Percentiles rank a stretch among this genome's conserved stretches.
Evolutionary conservation across 2,329 filamentous ascomycete species (phyloP).

Genomic region (Pseudogymnoascus sp.): DNA sequence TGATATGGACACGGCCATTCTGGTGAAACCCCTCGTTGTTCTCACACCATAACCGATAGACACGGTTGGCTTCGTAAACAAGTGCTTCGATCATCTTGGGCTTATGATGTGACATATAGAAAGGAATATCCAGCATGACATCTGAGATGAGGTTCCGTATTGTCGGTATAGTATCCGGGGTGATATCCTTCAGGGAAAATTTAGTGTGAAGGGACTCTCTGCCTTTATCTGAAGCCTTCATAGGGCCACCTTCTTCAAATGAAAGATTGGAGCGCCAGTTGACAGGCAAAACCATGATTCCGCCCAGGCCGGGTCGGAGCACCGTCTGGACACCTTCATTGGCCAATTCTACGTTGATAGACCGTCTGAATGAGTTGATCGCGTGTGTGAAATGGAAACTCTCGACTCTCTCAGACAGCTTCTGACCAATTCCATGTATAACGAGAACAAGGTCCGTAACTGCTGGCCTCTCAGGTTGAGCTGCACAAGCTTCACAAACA

Average conservation of each 20-base stretch:
- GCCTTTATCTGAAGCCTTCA: constrained; percentile 45
- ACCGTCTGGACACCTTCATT: constrained; percentile 67
- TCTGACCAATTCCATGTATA: constrained; percentile 93
- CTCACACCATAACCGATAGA: constrained; percentile 90
- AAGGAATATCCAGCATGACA: constrained; percentile 97
- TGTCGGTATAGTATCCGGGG: constrained; percentile 80
- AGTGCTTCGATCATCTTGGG: constrained; percentile 88
- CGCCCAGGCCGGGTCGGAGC: constrained; percentile 70
- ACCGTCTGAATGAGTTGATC: constrained; percentile 81
- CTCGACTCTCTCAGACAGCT: constrained; percentile 87
- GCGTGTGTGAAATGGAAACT: constrained; percentile 97
- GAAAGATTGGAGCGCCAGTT: constrained; percentile 90
- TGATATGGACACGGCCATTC: constrained; percentile 78
- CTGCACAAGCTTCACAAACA: constrained; percentile 51
- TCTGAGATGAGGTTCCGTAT: constrained; percentile 93
- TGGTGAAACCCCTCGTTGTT: constrained; percentile 85
- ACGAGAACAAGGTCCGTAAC: constrained; percentile 86
- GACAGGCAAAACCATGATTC: constrained; percentile 86
- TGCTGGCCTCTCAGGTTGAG: constrained; percentile 56
- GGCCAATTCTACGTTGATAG: constrained; percentile 76
- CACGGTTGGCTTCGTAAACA: constrained; percentile 82
- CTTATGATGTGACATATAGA: constrained; percentile 95
- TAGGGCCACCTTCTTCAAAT: constrained; percentile 70
- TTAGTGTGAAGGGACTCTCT: constrained; percentile 39
- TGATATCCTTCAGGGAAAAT: constrained; percentile 80